phyloP scores from a whole-genome alignment of 2,329 filamentous ascomycete genomes.

The Diaporthe australafricana region DNA sequence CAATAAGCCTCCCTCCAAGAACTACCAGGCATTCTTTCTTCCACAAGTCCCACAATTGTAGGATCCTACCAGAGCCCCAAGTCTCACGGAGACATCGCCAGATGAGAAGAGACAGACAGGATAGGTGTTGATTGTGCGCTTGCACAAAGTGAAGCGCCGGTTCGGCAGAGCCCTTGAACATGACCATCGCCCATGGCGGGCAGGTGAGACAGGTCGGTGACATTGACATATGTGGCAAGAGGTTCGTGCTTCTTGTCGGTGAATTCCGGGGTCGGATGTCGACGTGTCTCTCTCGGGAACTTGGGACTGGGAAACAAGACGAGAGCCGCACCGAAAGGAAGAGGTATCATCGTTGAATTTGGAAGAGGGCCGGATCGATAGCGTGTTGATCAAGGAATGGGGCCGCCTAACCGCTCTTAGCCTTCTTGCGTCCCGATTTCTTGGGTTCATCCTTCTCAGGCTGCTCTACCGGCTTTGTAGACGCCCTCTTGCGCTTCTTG shows the following conservation, averaged over 20 bases:
- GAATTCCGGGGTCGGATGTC: slow-evolving; percentile 15
- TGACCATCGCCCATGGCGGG: neutral
- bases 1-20: slow-evolving; percentile 5
- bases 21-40: slow-evolving; percentile 32
- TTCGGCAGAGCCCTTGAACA: slow-evolving; percentile 1
- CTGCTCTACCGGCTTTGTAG: slow-evolving; percentile 62
- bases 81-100: neutral
- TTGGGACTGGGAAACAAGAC: slow-evolving; percentile 24
- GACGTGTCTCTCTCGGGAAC: slow-evolving; percentile 10
- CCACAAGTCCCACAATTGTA: neutral
- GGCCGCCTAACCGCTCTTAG: slow-evolving; percentile 52
- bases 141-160: neutral
- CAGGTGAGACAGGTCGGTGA: neutral
- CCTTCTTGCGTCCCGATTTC: slow-evolving; percentile 71
- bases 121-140: slow-evolving; percentile 8
- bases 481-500: slow-evolving; percentile 72
- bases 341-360: slow-evolving; percentile 46
- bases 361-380: slow-evolving; percentile 47
- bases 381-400: slow-evolving; percentile 44
- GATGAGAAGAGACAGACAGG: neutral
- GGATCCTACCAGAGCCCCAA: neutral
- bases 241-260: slow-evolving; percentile 21
- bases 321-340: slow-evolving; percentile 36
- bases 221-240: slow-evolving; percentile 2
- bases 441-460: slow-evolving; percentile 67